Base-by-base conservation (phyloP, 805 yeast species). In the Isabelozyma heimii region DNA sequence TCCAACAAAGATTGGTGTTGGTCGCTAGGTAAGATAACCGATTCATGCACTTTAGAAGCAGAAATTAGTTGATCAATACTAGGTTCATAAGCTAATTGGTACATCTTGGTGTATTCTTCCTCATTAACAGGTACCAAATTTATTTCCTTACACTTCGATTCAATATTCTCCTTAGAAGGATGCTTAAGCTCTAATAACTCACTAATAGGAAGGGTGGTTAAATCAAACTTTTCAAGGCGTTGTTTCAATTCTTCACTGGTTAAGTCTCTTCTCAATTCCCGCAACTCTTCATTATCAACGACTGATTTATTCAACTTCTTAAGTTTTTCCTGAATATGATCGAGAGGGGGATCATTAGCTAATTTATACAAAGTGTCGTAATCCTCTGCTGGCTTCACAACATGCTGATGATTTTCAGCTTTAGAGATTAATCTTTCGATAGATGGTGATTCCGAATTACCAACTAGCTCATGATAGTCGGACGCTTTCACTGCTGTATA, bases 151-250 rank as follows among this genome's bases (percentile, higher is more conserved):
- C 63, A 60, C 39, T 62, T 58, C 2, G 62, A 43, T 8, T 41
- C 37, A 26, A 71, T 49, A 44, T 61, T 69, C 1, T 60, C 49
- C 13, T 53, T 48, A 0, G 70, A 47, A 1, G 76, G 76, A 1
- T 44, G 35, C 35, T 30, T 5, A 13, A 30, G 35, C n/a, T 30
- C 35, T 9, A 10, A 30, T 3, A 30, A 30, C n/a, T 30, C 35
- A 2, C 35, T 30, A 4, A 5, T 5, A 30, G 35, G 35, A 30
- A 30, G 5, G 35, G 35, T 13, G 10, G n/a, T 10, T 30, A 30
- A 30, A 30, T 30, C 35, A 30, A 30, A 30, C 35, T 30, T 30
- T 13, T 30, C 35, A 10, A 30, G 35, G 5, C 3, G 10, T 4
- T 30, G 35, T 30, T 30, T 30, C 35, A 30, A 30, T 30, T 30